These are phyloP conservation scores for Vanrija humicola DNA, from an alignment of 1,284 basidiomycete species.

Conservation along the genomic window DNA sequence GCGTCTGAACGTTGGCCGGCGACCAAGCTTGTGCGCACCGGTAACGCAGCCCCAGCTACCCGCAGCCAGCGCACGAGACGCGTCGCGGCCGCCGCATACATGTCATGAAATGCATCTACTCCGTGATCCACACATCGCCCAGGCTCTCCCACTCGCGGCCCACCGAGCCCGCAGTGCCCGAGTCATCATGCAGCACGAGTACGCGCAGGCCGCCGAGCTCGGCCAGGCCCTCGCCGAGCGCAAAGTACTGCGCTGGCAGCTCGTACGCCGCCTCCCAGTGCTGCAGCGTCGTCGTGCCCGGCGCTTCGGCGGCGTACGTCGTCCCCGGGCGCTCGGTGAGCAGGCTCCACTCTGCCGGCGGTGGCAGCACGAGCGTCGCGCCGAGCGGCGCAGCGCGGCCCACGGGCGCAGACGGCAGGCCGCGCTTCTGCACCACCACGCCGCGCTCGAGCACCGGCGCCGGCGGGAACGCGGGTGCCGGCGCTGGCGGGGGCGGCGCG, in stretches of 20 bases:
- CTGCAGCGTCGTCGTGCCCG: constrained; percentile 8
- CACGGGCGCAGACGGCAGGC: constrained; percentile 1
- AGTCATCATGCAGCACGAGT: constrained; percentile 15
- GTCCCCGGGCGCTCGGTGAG: constrained; percentile 25
- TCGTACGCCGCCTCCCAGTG: constrained; percentile 31
- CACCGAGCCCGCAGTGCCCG: constrained; percentile 1
- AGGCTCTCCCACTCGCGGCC: constrained; percentile 37
- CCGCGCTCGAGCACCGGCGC: constrained; percentile 10
- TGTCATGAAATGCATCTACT: neutral
- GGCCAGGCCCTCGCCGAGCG: constrained; percentile 29
- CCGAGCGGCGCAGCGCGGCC: constrained; percentile 25
- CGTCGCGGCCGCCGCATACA: no score
- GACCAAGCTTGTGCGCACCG: no score
- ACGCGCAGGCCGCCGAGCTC: constrained; percentile 39
- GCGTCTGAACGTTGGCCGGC: no score
- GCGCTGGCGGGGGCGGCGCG: neutral
- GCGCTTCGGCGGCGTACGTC: constrained; percentile 25
- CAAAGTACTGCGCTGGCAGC: constrained; percentile 27
- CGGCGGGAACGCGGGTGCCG: constrained; percentile 18
- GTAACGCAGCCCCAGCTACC: no score
- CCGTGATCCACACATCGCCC: constrained; percentile 26
- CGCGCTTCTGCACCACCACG: neutral
- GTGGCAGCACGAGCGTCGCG: constrained; percentile 17
- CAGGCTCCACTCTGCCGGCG: constrained; percentile 10
- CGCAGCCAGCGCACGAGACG: no score